These are phyloP conservation scores for Aspergillus sclerotiicarbonarius DNA, from an alignment of 495 filamentous ascomycete species.

Conservation along the genomic window DNA sequence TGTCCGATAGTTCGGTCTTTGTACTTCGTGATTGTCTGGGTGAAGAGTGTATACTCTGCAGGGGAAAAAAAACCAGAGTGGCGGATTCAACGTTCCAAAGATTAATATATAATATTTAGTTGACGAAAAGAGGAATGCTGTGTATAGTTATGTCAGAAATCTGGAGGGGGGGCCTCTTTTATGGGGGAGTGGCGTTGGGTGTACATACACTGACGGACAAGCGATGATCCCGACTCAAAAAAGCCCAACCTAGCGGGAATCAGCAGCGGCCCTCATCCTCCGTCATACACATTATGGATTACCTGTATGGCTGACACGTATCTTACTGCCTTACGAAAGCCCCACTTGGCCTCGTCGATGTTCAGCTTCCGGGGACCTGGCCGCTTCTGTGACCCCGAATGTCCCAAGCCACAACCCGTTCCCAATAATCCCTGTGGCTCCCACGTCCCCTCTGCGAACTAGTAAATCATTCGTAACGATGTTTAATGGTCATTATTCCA, in stretches of 20 bases:
- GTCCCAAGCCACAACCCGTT: constrained; percentile 1
- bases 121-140: not conserved
- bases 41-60: too few relatives aligned
- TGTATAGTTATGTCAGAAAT: not conserved
- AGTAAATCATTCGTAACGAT: too few relatives aligned
- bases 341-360: not conserved
- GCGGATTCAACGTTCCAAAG: too few relatives aligned
- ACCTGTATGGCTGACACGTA: not conserved
- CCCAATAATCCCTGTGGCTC: not conserved
- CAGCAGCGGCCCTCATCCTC: not conserved
- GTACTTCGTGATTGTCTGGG: too few relatives aligned
- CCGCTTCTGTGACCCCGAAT: not conserved
- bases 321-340: not conserved
- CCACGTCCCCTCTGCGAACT: too few relatives aligned
- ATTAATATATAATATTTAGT: too few relatives aligned
- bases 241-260: not conserved
- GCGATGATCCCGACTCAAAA: not conserved
- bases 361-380: constrained; percentile 3
- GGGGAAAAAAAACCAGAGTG: too few relatives aligned
- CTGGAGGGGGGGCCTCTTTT: not conserved
- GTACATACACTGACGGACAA: not conserved
- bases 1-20: too few relatives aligned
- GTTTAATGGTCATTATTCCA: too few relatives aligned
- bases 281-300: not conserved
- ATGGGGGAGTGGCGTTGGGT: not conserved